These are phyloP conservation scores for Fusarium torreyae DNA, from an alignment of 2,329 filamentous ascomycete species.

Conservation along the genomic window DNA sequence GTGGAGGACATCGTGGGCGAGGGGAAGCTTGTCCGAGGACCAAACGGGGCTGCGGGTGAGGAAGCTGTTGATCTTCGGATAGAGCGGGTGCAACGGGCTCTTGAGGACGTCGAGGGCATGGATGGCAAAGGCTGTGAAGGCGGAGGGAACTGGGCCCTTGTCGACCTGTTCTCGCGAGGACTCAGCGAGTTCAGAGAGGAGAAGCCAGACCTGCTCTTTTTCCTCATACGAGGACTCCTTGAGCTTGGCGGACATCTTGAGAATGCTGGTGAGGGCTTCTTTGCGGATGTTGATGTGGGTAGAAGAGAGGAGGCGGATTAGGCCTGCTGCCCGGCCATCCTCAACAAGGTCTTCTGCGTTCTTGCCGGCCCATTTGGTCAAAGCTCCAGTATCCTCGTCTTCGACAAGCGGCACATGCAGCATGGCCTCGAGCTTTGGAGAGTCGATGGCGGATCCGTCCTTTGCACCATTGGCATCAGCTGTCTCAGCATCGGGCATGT, in stretches of 20 bases:
- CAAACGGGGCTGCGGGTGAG: conserved; percentile 84
- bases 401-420: conserved; percentile 65
- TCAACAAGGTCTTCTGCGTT: conserved; percentile 84
- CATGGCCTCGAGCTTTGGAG: conserved; percentile 65
- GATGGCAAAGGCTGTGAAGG: conserved; percentile 82
- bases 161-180: conserved; percentile 73
- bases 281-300: conserved; percentile 81
- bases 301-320: conserved; percentile 84
- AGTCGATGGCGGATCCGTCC: conserved; percentile 48
- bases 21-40: conserved; percentile 79
- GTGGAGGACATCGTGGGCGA: conserved; percentile 75
- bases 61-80: conserved; percentile 88
- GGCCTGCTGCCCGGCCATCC: conserved; percentile 77
- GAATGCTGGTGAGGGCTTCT: conserved; percentile 80
- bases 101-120: conserved; percentile 78
- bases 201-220: conserved; percentile 82
- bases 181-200: conserved; percentile 85
- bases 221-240: conserved; percentile 81
- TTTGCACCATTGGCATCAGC: conserved; percentile 5
- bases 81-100: conserved; percentile 85
- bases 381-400: conserved; percentile 66
- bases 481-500: conserved; percentile 36
- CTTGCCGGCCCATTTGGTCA: conserved; percentile 80
- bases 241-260: conserved; percentile 74
- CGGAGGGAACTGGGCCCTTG: conserved; percentile 75